A percentile compares a stretch with the other conserved stretches of the same genome.
These are phyloP conservation scores for Dimocarpus longan DNA, from an alignment of 345 rosid genomes.

Conservation along the genomic window DNA sequence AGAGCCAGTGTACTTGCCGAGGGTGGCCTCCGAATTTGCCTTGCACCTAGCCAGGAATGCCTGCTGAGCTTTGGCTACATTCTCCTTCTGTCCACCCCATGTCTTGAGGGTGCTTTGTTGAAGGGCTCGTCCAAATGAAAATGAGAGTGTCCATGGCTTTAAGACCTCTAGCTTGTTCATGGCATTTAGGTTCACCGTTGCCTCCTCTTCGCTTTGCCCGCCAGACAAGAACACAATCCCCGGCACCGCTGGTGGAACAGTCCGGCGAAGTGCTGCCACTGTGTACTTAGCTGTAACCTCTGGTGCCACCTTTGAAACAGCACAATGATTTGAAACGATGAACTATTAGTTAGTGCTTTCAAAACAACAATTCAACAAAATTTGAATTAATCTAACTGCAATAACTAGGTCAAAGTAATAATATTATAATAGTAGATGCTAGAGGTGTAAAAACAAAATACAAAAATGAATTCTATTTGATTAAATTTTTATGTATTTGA, in stretches of 20 bases:
- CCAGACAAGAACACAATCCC: slow-evolving; percentile 90
- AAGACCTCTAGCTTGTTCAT: slow-evolving; percentile 79
- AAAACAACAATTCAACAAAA: not conserved
- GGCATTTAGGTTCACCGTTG: slow-evolving; percentile 77
- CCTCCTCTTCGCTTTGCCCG: slow-evolving; percentile 89
- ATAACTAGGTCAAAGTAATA: no score
- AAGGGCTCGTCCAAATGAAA: slow-evolving; percentile 94
- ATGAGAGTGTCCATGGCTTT: slow-evolving; percentile 93
- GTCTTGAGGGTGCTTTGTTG: slow-evolving; percentile 94
- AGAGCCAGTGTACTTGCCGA: slow-evolving; percentile 65
- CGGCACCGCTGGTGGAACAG: slow-evolving; percentile 87
- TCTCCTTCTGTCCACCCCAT: slow-evolving; percentile 87
- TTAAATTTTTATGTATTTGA: no score
- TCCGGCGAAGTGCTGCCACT: slow-evolving; percentile 72
- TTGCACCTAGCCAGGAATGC: slow-evolving; percentile 75
- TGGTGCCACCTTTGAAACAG: slow-evolving; percentile 48
- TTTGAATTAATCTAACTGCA: no score
- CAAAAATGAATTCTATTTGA: no score
- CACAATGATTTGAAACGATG: not conserved
- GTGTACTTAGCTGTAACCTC: slow-evolving; percentile 77
- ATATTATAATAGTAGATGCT: no score
- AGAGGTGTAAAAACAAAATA: no score
- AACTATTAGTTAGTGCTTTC: not conserved
- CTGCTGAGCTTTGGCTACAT: slow-evolving; percentile 69
- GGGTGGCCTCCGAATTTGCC: slow-evolving; percentile 83